These are phyloP conservation scores for Amanita inopinata DNA, from an alignment of 768 basidiomycete genomes.

Conservation along the genomic window DNA sequence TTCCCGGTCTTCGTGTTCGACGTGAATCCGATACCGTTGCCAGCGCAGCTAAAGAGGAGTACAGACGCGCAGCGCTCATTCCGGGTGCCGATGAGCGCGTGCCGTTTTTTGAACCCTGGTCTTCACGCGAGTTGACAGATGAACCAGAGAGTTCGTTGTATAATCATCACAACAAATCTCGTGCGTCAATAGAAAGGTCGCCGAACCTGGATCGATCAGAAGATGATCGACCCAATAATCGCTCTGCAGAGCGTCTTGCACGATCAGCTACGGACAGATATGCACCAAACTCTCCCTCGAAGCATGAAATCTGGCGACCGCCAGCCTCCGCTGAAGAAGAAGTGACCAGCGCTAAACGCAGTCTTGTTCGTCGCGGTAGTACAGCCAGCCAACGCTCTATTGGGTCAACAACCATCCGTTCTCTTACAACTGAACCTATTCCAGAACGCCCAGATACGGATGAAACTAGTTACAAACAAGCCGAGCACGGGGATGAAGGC, in stretches of 20 bases:
- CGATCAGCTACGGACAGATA: not conserved
- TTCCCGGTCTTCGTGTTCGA: constrained; percentile 1
- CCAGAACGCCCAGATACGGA: constrained; percentile 2
- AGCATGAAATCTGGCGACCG: constrained; percentile 9
- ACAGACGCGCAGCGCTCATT: constrained; percentile 3
- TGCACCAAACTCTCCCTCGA: constrained; percentile 1
- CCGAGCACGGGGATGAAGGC: not conserved
- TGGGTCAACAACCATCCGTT: constrained; percentile 7
- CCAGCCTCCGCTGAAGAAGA: constrained; percentile 1
- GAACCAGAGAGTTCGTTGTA: constrained; percentile 1
- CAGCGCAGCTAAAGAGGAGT: constrained; percentile 2
- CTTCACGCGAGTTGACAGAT: not conserved
- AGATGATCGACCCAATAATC: constrained; percentile 6
- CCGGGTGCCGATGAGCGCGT: not conserved
- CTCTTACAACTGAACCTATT: constrained; percentile 5
- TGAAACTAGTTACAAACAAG: not conserved
- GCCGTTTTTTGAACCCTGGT: constrained; percentile 1
- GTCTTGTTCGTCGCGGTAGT: constrained; percentile 6
- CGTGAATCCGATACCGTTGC: constrained; percentile 3
- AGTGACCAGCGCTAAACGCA: not conserved
- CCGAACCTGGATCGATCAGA: constrained; percentile 6
- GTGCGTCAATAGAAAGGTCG: constrained; percentile 4
- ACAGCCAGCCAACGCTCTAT: constrained; percentile 7
- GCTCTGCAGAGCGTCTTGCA: constrained; percentile 3
- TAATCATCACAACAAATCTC: not conserved